Conservation (phyloP, 2,329 filamentous ascomycete species). For the Phialemonium atrogriseum region DNA sequence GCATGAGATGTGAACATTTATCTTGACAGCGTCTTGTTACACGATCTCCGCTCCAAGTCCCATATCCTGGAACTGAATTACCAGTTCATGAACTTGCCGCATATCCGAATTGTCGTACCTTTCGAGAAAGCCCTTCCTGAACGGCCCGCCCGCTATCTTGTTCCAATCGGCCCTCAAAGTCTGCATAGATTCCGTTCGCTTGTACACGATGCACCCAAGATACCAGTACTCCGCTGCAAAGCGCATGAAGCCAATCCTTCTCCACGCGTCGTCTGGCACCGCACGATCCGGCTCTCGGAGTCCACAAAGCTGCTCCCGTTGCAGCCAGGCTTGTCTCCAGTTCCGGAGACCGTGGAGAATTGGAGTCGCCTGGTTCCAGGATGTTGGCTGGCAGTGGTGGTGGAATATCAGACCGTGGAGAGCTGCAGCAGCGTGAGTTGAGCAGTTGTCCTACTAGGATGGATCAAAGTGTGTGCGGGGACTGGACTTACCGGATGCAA, state of each 20-base stretch:
- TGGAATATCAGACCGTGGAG: constrained; percentile 1
- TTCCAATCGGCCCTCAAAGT: not conserved
- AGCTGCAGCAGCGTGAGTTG: no score
- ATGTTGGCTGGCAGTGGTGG: not conserved
- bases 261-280: not conserved
- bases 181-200: not conserved
- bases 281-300: not conserved
- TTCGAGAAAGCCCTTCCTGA: not conserved
- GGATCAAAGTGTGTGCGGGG: not conserved
- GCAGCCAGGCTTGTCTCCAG: not conserved
- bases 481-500: not conserved
- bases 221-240: not conserved
- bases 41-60: not conserved
- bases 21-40: no score
- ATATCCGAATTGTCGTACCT: not conserved
- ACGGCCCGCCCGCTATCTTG: not conserved
- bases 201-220: not conserved
- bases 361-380: not conserved
- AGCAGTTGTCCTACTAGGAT: no score
- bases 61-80: not conserved
- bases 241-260: not conserved
- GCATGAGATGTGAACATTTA: no score
- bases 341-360: not conserved
- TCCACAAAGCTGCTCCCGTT: not conserved
- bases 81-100: not conserved